Conservation (phyloP, 345 rosid species). For the Eutrema heterophyllum region DNA sequence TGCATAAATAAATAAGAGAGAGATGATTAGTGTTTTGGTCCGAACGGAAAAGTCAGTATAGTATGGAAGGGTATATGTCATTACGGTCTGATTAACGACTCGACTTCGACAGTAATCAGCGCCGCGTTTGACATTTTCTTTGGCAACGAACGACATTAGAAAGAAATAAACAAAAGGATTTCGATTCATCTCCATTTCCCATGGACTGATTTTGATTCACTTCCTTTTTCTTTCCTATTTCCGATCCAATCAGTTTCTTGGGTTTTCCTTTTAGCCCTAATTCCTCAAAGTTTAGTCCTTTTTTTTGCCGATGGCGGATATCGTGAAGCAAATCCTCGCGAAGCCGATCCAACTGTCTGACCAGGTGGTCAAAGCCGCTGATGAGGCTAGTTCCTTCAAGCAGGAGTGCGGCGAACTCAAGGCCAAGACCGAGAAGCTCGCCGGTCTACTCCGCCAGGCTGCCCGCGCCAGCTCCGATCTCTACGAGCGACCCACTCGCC, state of each 20-base stretch:
- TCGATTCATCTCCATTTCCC: too few relatives aligned
- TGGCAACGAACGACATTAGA: background rate
- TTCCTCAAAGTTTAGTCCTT: background rate
- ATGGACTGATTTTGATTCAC: background rate
- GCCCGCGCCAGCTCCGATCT: constrained; percentile 72
- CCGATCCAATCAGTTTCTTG: background rate
- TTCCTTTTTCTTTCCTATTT: background rate
- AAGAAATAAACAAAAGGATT: background rate
- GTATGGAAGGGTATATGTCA: constrained; percentile 3
- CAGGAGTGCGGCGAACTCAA: constrained; percentile 74
- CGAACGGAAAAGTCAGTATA: background rate
- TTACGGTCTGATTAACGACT: background rate
- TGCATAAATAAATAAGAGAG: too few relatives aligned
- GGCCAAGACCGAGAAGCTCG: constrained; percentile 68
- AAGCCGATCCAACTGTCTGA: constrained; percentile 79
- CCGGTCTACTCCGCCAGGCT: constrained; percentile 69
- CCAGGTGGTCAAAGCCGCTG: constrained; percentile 62
- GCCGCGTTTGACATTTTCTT: constrained; percentile 30
- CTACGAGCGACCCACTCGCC: constrained; percentile 80
- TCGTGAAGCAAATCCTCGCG: constrained; percentile 63
- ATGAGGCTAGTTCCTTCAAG: constrained; percentile 62
- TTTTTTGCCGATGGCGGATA: constrained; percentile 52
- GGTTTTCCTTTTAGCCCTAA: background rate
- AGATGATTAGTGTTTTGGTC: too few relatives aligned
- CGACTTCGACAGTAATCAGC: constrained; percentile 2